A percentile compares a stretch with the other conserved stretches of the same genome.
Evolutionary conservation across 768 basidiomycete species (phyloP).

Genomic region (Psilocybe cyanescens): DNA sequence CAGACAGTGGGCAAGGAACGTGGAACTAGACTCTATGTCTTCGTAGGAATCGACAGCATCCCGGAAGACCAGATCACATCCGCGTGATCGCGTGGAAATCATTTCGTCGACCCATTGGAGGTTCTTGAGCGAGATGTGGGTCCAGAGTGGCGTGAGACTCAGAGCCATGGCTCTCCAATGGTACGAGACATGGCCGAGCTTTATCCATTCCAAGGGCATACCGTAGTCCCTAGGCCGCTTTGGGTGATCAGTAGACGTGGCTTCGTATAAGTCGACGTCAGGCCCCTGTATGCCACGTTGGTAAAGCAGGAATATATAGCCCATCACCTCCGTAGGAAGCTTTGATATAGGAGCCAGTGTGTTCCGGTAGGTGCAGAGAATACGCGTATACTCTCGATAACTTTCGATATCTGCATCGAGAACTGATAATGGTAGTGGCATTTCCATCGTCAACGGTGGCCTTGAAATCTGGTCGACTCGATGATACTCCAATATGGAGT

Average conservation of each 20-base stretch:
- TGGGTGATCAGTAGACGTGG: not conserved
- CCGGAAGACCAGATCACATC: not conserved
- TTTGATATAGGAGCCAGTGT: not conserved
- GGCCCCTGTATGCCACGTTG: not conserved
- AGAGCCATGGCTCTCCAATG: not conserved
- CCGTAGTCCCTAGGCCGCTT: not conserved
- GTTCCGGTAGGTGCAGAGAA: too few relatives aligned
- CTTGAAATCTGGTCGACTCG: not conserved
- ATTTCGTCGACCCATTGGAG: not conserved
- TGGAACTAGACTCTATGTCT: not conserved
- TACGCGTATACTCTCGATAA: too few relatives aligned
- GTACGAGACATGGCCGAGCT: not conserved
- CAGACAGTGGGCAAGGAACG: not conserved
- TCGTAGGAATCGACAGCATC: not conserved
- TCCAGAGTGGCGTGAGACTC: not conserved
- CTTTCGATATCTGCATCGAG: too few relatives aligned
- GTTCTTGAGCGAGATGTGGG: not conserved
- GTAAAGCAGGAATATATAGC: not conserved
- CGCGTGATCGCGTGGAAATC: not conserved
- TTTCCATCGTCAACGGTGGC: not conserved
- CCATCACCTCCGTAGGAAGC: not conserved
- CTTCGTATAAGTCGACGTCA: not conserved
- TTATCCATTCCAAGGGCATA: not conserved
- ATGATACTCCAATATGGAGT: too few relatives aligned
- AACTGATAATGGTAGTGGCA: too few relatives aligned